A percentile compares a stretch with the other conserved stretches of the same genome.
Evolutionary conservation across 2,329 filamentous ascomycete genomes (phyloP).

Genomic region (Colletotrichum siamense): DNA sequence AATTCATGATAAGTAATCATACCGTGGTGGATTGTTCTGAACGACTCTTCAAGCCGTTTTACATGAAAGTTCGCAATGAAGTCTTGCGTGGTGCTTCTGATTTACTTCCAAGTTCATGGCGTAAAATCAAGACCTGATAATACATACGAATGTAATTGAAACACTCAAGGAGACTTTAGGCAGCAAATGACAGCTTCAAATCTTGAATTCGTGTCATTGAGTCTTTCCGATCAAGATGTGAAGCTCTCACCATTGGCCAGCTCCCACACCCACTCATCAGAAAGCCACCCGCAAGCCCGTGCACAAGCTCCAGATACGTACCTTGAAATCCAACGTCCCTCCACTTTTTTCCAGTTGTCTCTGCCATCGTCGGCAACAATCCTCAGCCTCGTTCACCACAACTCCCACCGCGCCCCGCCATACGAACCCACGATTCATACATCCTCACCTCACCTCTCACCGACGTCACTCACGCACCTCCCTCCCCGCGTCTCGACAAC

Average conservation of each 20-base stretch:
- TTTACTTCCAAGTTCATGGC: too few relatives aligned
- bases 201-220: neutral
- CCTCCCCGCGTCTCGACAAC: neutral
- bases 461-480: neutral
- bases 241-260: neutral
- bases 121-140: fast-evolving
- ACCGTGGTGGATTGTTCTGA: neutral
- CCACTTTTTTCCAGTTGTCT: neutral
- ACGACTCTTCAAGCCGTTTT: neutral
- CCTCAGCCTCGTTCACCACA: conserved; percentile 3
- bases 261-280: neutral
- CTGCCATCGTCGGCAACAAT: neutral
- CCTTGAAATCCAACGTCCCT: neutral
- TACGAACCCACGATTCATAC: neutral
- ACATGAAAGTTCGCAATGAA: neutral
- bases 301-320: conserved; percentile 9
- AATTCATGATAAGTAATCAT: neutral
- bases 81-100: neutral
- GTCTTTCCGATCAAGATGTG: neutral
- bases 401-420: neutral
- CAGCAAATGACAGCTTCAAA: neutral
- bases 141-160: too few relatives aligned
- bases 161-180: too few relatives aligned
- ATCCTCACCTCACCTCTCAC: neutral
- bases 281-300: neutral